Evolutionary conservation across 352 stramenopile species (phyloP), one percentile per base, ranked within the genome.

Genomic region (Globisporangium spinosum): DNA sequence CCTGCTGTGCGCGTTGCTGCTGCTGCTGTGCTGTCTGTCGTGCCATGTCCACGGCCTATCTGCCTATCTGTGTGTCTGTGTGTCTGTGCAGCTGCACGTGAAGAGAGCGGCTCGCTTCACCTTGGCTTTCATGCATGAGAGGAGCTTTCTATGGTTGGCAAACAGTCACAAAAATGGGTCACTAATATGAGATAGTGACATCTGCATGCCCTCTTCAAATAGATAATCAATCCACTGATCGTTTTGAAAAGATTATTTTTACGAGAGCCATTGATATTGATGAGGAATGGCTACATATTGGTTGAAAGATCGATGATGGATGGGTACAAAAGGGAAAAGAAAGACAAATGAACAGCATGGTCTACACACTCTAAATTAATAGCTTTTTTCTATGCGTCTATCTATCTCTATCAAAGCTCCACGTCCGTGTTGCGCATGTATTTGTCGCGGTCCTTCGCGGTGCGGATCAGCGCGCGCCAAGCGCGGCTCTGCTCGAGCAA

Each of bases 381-480:
- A 35, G 47, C 29, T 49, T 35, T 64, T 5, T 25, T 49, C n/a
- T 69, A 27, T 58, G 27, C 32, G n/a, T 59, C n/a, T 40, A 20
- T 32, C 10, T 32, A 29, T 17, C 49, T 67, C 35, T 71, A 67
- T 34, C 17, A 51, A 23, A 71, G 59, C 34, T 61, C 63, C 13
- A 35, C 49, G 9, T 75, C 69, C n/a, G 63, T 64, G 53, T 88
- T 73, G 35, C 38, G 34, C 15, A 89, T 60, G 67, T 90, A 94
- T 12, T 72, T 58, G 20, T 77, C 63, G 35, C 75, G 77, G 58
- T 80, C 71, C 68, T 89, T 90, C 6, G 78, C 79, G 64, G 90
- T 75, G 13, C 83, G 75, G 62, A 94, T 83, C n/a, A 94, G 71
- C 58, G 80, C 73, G 25, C 73, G 72, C 87, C 87, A 94, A 22